Evolutionary conservation across 148 eudicot genomes (phyloP), one percentile per base, ranked within the genome.

Genomic region (Vaccinium vitisidaea): DNA sequence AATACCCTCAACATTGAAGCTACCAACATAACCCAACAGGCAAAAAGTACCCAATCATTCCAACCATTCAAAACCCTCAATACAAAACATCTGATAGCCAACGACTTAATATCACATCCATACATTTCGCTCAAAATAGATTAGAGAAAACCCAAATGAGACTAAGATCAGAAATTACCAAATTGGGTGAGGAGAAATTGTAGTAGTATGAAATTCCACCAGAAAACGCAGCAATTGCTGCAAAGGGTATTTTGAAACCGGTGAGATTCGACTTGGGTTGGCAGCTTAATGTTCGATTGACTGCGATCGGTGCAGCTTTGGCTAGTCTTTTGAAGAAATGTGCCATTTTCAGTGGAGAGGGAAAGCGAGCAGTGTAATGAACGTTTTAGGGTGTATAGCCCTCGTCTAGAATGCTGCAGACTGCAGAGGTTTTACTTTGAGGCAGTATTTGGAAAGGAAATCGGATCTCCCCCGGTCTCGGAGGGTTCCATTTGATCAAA

Each of bases 191-290:
- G 32, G 94, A 89, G 80, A 74, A 88, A 84, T 87, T 85, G 91
- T 92, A 92, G 65, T 85, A 93, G 80, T 81, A 92, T 10, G 96
- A 89, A 56, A 92, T 79, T 88, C 98, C 98, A 84, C 95, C 94
- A 73, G 95, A 92, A 78, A 96, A 75, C 75, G 95, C 97, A n/a
- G 97, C 95, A 58, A 94, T 86, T 2, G 95, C 94, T 75, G 94
- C 94, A 52, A 88, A 88, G 8, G 95, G 90, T 12, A 88, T 56
- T 79, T 86, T 82, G 80, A 88, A 81, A n/a, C 84, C 49, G 88
- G 84, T 76, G 82, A 83, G 80, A 59, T 18, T 50, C 76, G 93
- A 90, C 80, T 85, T 89, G 6, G 88, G 61, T 80, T 86, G 89
- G 80, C 80, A 84, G 6, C 85, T 81, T n/a, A 84, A 84, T 75